phyloP scores from a whole-genome alignment of 805 yeast species.

The Candida yuanshanica region DNA sequence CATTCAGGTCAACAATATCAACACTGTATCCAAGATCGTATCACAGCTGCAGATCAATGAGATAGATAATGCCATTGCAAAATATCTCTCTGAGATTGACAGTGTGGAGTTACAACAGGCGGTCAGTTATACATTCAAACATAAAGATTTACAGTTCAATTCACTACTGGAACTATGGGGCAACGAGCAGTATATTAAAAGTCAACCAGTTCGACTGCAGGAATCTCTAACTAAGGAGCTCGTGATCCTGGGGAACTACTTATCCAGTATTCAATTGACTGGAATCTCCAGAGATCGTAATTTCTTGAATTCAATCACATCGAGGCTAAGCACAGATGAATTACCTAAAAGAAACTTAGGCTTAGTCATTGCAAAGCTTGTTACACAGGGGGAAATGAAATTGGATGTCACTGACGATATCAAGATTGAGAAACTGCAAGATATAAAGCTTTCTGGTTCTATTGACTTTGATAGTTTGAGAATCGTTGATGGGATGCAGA shows the following conservation, averaged over 20 bases:
- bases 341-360: slow-evolving; percentile 44
- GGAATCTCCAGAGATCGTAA: slow-evolving; percentile 29
- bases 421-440: slow-evolving; percentile 2
- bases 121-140: slow-evolving; percentile 5
- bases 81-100: slow-evolving; percentile 3
- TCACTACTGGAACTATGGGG: slow-evolving; percentile 30
- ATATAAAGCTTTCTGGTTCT: not conserved
- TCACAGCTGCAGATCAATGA: slow-evolving; percentile 2
- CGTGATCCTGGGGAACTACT: slow-evolving; percentile 29
- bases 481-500: slow-evolving; percentile 10
- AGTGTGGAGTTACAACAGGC: slow-evolving; percentile 12
- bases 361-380: slow-evolving; percentile 49
- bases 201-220: slow-evolving; percentile 39
- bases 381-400: slow-evolving; percentile 25
- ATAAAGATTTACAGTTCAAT: slow-evolving; percentile 1
- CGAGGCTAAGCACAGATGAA: slow-evolving; percentile 46
- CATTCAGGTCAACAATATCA: slow-evolving; percentile 6
- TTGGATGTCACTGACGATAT: slow-evolving; percentile 26
- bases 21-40: slow-evolving; percentile 10
- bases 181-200: slow-evolving; percentile 29
- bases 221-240: slow-evolving; percentile 43
- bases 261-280: slow-evolving; percentile 19
- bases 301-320: slow-evolving; percentile 48
- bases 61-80: slow-evolving; percentile 8
- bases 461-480: slow-evolving; percentile 14